Conservation (phyloP, 169 alveolate genomes). For the Plasmodium knowlesi region DNA sequence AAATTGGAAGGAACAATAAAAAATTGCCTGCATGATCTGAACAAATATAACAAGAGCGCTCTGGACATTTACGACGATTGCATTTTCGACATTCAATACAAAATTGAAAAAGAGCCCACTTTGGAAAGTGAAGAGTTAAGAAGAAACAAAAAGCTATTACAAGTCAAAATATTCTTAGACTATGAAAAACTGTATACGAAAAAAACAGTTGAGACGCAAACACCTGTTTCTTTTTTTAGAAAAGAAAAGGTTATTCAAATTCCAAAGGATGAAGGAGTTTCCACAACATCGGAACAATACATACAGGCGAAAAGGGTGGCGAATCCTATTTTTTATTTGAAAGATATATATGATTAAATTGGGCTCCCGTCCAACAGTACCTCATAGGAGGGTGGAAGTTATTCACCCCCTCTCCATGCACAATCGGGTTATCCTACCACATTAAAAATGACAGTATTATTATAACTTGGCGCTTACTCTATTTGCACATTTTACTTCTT, state of each 20-base stretch:
- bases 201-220: conserved; percentile 74
- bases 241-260: conserved; percentile 57
- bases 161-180: conserved; percentile 71
- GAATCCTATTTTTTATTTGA: conserved; percentile 62
- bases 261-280: conserved; percentile 41
- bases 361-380: not conserved
- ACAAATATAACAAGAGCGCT: conserved; percentile 5
- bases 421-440: not conserved
- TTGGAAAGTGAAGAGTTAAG: conserved; percentile 52
- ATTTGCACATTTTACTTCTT: not conserved
- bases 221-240: conserved; percentile 52
- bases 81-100: conserved; percentile 42
- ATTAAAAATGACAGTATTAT: not conserved
- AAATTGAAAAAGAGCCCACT: conserved; percentile 16
- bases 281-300: conserved; percentile 38
- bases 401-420: not conserved
- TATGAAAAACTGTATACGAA: conserved; percentile 64
- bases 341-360: conserved; percentile 40
- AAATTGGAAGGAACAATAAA: not conserved
- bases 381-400: not conserved
- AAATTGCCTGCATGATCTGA: conserved; percentile 22
- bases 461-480: not conserved
- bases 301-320: conserved; percentile 28
- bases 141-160: conserved; percentile 47
- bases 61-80: conserved; percentile 33